A percentile compares a stretch with the other conserved stretches of the same genome.
Conservation (phyloP, 495 filamentous ascomycete species). For the Neurospora intermedia region DNA sequence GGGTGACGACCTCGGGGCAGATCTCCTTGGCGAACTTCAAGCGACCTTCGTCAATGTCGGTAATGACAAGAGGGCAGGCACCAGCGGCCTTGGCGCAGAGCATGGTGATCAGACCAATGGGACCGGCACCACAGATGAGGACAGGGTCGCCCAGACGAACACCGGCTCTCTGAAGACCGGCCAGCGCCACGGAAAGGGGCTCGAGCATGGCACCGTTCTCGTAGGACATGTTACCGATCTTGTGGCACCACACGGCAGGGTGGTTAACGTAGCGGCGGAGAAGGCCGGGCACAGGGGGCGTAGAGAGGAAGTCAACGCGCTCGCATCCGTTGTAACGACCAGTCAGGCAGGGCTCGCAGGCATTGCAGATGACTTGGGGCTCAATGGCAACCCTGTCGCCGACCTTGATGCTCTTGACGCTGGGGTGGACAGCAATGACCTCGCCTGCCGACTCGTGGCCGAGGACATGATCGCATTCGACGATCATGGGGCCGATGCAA, state of each 20-base stretch:
- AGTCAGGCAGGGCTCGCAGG: slow-evolving; percentile 80
- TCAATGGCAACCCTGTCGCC: slow-evolving; percentile 88
- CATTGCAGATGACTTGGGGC: slow-evolving; percentile 81
- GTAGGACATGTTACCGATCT: slow-evolving; percentile 79
- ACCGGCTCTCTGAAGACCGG: slow-evolving; percentile 67
- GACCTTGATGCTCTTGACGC: slow-evolving; percentile 59
- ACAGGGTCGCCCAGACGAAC: slow-evolving; percentile 74
- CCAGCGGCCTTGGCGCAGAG: slow-evolving; percentile 75
- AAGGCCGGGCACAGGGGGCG: slow-evolving; percentile 79
- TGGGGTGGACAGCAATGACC: slow-evolving; percentile 69
- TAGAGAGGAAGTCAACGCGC: slow-evolving; percentile 72
- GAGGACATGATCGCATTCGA: slow-evolving; percentile 74
- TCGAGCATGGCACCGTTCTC: slow-evolving; percentile 83
- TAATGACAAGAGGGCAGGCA: slow-evolving; percentile 78
- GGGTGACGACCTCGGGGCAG: slow-evolving; percentile 60
- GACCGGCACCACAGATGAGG: slow-evolving; percentile 79
- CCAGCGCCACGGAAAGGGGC: slow-evolving; percentile 75
- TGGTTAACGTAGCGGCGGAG: slow-evolving; percentile 89
- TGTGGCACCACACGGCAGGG: slow-evolving; percentile 85
- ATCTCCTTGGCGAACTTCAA: slow-evolving; percentile 73
- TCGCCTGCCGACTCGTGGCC: slow-evolving; percentile 88
- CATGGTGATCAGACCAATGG: slow-evolving; percentile 79
- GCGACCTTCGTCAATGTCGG: slow-evolving; percentile 81
- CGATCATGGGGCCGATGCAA: slow-evolving; percentile 90
- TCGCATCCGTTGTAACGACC: slow-evolving; percentile 92